Conservation (phyloP, 805 yeast genomes). For the Wickerhamiella lipophila region DNA sequence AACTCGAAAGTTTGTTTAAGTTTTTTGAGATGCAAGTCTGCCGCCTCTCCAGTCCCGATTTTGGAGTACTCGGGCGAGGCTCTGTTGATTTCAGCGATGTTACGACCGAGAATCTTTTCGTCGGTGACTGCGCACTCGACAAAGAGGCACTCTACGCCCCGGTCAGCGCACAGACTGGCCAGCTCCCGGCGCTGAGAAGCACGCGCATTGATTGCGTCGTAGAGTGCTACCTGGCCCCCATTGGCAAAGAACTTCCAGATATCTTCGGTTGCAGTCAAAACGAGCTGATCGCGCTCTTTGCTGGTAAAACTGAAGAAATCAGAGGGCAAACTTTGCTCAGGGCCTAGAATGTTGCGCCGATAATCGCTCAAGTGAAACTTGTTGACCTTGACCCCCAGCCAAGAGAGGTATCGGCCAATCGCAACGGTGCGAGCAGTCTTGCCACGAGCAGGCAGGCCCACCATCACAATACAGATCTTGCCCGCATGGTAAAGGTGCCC, state of each 20-base stretch:
- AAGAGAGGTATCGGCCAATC: conserved; percentile 78
- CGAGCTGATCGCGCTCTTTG: conserved; percentile 43
- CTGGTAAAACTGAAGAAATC: conserved; percentile 57
- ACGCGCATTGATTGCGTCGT: conserved; percentile 86
- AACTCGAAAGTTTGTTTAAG: conserved; percentile 53
- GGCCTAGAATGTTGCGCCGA: conserved; percentile 41
- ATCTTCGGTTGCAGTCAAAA: conserved; percentile 54
- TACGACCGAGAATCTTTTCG: conserved; percentile 50
- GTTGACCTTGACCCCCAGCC: conserved; percentile 92
- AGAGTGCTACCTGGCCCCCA: conserved; percentile 88
- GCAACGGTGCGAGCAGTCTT: conserved; percentile 89
- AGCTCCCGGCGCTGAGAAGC: conserved; percentile 47
- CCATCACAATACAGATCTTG: conserved; percentile 71
- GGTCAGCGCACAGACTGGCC: conserved; percentile 39
- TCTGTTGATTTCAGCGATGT: conserved; percentile 70
- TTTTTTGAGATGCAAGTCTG: conserved; percentile 61
- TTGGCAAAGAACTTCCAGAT: conserved; percentile 54
- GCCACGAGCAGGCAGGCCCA: conserved; percentile 92
- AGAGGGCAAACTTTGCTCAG: conserved; percentile 43
- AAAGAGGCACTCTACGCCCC: conserved; percentile 65
- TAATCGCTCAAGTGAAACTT: conserved; percentile 88
- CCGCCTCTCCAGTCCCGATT: conserved; percentile 62
- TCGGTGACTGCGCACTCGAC: conserved; percentile 81
- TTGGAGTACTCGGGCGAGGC: conserved; percentile 72
- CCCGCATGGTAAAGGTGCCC: conserved; percentile 96